A percentile compares a stretch with the other conserved stretches of the same genome.
Conservation (phyloP, 495 filamentous ascomycete species). For the Daldinia decipiens region DNA sequence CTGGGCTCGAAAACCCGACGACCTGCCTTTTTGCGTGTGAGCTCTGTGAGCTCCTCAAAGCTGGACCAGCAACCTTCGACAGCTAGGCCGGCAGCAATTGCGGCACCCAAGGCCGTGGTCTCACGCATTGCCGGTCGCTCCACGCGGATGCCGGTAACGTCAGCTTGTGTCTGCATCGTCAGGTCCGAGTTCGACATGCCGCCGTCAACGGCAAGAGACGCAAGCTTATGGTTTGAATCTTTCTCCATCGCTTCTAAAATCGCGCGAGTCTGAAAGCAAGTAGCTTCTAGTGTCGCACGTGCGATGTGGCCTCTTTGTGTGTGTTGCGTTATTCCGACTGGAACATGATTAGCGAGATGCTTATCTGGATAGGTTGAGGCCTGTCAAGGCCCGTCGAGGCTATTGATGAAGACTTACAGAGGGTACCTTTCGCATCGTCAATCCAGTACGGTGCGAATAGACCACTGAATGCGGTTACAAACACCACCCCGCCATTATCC, state of each 20-base stretch:
- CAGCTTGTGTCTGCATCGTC: constrained; percentile 96
- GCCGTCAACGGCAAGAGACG: constrained; percentile 86
- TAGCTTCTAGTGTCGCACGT: constrained; percentile 92
- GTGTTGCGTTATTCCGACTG: constrained; percentile 90
- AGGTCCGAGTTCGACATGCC: constrained; percentile 94
- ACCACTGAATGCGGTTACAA: constrained; percentile 96
- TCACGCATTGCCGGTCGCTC: constrained; percentile 92
- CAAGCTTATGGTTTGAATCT: constrained; percentile 82
- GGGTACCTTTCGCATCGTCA: constrained; percentile 91
- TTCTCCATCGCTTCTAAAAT: constrained; percentile 95
- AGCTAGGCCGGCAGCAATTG: constrained; percentile 91
- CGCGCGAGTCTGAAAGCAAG: constrained; percentile 94
- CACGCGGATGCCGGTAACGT: constrained; percentile 88
- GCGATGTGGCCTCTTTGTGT: constrained; percentile 92
- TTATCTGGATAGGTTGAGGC: background rate
- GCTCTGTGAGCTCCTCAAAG: constrained; percentile 79
- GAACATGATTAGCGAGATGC: constrained; percentile 29
- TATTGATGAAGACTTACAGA: constrained; percentile 67
- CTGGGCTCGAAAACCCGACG: constrained; percentile 77
- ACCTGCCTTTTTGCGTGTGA: constrained; percentile 72
- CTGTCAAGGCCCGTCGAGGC: background rate
- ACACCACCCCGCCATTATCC: constrained; percentile 92
- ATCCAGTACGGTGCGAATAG: constrained; percentile 99
- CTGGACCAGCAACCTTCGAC: constrained; percentile 78
- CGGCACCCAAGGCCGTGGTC: constrained; percentile 92